Evolutionary conservation across 169 alveolate genomes (phyloP).

Genomic region (Miamiensis avidus): DNA sequence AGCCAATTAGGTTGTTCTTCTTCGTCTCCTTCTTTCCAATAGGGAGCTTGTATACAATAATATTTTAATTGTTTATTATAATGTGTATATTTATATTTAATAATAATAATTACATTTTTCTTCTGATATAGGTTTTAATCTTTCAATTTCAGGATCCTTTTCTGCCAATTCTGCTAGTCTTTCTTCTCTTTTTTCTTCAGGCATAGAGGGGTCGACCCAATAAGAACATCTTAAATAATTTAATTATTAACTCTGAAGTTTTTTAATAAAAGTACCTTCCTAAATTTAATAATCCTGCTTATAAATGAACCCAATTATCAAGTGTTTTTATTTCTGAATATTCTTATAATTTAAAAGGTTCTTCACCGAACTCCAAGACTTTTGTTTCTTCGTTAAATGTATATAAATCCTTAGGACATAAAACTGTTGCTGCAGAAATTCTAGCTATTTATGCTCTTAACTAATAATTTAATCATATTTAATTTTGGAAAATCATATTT

Average conservation of each 20-base stretch:
- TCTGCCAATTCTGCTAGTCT: constrained; percentile 42
- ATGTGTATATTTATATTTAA: neutral
- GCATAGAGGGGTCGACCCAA: constrained; percentile 37
- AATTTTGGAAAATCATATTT: neutral
- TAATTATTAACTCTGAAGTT: too few relatives aligned
- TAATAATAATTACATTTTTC: constrained; percentile 44
- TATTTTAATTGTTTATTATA: constrained; percentile 24
- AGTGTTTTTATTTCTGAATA: constrained; percentile 59
- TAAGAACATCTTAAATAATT: constrained; percentile 54
- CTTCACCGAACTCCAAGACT: constrained; percentile 71
- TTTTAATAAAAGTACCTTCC: constrained; percentile 28
- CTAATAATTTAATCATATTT: neutral
- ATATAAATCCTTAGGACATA: constrained; percentile 76
- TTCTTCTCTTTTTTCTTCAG: constrained; percentile 62
- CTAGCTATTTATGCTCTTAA: constrained; percentile 80
- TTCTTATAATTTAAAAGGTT: constrained; percentile 55
- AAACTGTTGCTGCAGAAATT: constrained; percentile 71
- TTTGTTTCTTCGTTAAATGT: constrained; percentile 66
- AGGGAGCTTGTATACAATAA: constrained; percentile 46
- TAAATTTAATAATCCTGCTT: constrained; percentile 60
- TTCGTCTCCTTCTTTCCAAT: constrained; percentile 53
- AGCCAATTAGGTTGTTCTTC: constrained; percentile 56
- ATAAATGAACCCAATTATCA: constrained; percentile 77
- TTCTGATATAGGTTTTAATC: constrained; percentile 64
- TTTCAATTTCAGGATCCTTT: constrained; percentile 62